Percentiles rank a stretch among this genome's conserved stretches.
These are phyloP conservation scores for Irpex rosettiformis DNA, from an alignment of 1,284 basidiomycete species.

Conservation along the genomic window DNA sequence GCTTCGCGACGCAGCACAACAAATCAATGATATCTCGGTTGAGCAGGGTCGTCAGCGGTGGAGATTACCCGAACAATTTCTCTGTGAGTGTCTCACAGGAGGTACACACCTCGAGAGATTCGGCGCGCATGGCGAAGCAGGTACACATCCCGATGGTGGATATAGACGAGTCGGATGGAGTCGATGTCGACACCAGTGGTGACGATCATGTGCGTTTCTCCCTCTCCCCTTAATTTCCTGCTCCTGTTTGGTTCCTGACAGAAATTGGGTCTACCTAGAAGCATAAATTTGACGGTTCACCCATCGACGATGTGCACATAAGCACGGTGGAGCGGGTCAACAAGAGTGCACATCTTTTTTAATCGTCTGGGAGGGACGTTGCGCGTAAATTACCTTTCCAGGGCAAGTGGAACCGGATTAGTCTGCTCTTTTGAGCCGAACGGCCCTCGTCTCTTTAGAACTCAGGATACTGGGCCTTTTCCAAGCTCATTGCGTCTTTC, in stretches of 20 bases:
- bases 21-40: not conserved
- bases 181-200: not conserved
- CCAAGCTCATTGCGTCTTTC: too few relatives aligned
- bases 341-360: conserved; percentile 3
- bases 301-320: not conserved
- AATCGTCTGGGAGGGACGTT: not conserved
- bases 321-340: not conserved
- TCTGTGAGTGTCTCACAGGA: not conserved
- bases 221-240: too few relatives aligned
- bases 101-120: not conserved
- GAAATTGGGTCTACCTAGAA: too few relatives aligned
- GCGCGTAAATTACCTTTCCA: too few relatives aligned
- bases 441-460: too few relatives aligned
- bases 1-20: not conserved
- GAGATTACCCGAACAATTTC: not conserved
- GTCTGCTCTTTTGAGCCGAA: not conserved
- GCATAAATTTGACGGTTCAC: conserved; percentile 2
- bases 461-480: not conserved
- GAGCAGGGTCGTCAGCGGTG: not conserved
- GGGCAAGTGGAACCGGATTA: not conserved
- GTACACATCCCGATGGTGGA: not conserved
- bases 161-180: not conserved
- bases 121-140: not conserved
- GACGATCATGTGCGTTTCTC: not conserved
- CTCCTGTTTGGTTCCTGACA: too few relatives aligned